Evolutionary conservation across 805 yeast genomes (phyloP).

Genomic region (Nakazawaea wickerhamii): DNA sequence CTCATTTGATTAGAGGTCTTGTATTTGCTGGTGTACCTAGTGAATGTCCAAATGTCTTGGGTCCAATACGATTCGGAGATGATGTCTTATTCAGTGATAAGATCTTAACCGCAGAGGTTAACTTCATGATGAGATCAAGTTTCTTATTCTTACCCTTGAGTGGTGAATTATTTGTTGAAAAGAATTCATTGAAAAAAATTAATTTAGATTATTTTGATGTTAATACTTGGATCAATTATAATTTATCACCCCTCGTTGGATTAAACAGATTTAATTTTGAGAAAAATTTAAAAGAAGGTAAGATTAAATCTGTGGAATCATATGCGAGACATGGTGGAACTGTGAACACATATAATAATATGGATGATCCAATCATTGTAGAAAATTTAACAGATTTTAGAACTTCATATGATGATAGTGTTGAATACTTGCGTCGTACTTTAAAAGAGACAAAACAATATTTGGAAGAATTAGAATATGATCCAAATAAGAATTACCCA

Average conservation of each 20-base stretch:
- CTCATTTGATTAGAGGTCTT: conserved; percentile 65
- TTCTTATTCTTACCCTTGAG: conserved; percentile 71
- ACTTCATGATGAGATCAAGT: conserved; percentile 84
- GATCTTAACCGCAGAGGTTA: conserved; percentile 72
- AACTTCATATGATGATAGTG: conserved; percentile 51
- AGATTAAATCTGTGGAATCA: conserved; percentile 12
- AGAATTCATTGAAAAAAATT: conserved; percentile 48
- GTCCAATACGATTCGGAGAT: conserved; percentile 82
- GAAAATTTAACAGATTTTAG: conserved; percentile 17
- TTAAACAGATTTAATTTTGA: conserved; percentile 24
- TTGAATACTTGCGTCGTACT: conserved; percentile 57
- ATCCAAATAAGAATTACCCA: conserved; percentile 57
- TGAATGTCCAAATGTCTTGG: conserved; percentile 79
- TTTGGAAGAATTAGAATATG: conserved; percentile 48
- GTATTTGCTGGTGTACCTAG: conserved; percentile 81
- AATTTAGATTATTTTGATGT: conserved; percentile 76
- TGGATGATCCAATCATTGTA: conserved; percentile 9
- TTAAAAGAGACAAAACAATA: conserved; percentile 55
- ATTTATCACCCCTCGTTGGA: conserved; percentile 69
- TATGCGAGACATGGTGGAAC: conserved; percentile 14
- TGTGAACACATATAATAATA: conserved; percentile 12
- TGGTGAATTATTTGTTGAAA: conserved; percentile 70
- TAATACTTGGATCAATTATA: conserved; percentile 71
- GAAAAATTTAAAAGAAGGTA: conserved; percentile 22
- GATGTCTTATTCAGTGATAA: conserved; percentile 68